Evolutionary conservation across 208 protist genomes (phyloP).

Genomic region (Histomonas meleagridis): DNA sequence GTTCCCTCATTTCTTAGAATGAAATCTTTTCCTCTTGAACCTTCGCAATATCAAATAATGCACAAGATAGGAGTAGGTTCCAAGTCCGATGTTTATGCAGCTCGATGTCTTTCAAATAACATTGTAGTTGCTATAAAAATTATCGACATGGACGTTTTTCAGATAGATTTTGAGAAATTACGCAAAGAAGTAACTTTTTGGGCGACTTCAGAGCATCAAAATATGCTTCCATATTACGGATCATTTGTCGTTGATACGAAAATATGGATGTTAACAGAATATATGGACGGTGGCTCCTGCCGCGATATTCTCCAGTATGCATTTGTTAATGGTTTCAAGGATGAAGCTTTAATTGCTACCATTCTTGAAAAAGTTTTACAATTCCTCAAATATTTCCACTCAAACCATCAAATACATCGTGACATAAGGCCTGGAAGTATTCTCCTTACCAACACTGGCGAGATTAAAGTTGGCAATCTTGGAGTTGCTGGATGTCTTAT

Average conservation of each 20-base stretch:
- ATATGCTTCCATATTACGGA: neutral
- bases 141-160: neutral
- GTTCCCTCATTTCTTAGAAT: too few species aligned
- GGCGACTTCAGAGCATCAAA: neutral
- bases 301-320: neutral
- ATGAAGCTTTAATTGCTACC: constrained; percentile 39
- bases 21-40: neutral
- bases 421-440: constrained; percentile 50
- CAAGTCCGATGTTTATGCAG: neutral
- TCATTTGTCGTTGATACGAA: neutral
- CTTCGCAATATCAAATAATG: neutral
- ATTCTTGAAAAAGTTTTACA: constrained; percentile 43
- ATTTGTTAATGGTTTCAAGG: neutral
- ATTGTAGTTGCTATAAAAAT: neutral
- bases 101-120: neutral
- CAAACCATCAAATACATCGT: constrained; percentile 46
- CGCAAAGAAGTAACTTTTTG: neutral
- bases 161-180: neutral
- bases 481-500: constrained; percentile 41
- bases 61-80: neutral
- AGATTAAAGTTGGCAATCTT: constrained; percentile 52
- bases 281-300: neutral
- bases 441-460: constrained; percentile 41
- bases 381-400: constrained; percentile 44
- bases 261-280: constrained; percentile 20